phyloP scores from a whole-genome alignment of 164 flowering plant genomes.

The Aristolochia fimbriata region DNA sequence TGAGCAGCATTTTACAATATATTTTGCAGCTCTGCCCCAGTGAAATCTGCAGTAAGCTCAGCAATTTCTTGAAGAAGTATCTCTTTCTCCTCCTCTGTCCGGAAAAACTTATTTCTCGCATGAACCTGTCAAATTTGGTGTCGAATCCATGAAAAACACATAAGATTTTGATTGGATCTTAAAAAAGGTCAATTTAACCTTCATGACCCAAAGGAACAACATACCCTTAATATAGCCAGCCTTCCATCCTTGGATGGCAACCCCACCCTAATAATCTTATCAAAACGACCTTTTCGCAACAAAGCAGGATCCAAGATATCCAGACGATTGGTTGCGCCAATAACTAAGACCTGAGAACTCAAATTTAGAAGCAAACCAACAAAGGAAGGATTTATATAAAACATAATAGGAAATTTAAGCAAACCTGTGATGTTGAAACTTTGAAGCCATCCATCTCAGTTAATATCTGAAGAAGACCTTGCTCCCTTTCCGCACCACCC shows the following conservation, averaged over 20 bases:
- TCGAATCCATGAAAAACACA: slow-evolving; percentile 6
- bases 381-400: neutral
- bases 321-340: slow-evolving; percentile 93
- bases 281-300: slow-evolving; percentile 93
- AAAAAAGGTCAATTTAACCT: neutral
- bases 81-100: slow-evolving; percentile 79
- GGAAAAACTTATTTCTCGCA: slow-evolving; percentile 85
- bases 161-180: neutral
- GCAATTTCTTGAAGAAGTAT: slow-evolving; percentile 68
- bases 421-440: slow-evolving; percentile 80
- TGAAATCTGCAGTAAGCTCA: slow-evolving; percentile 76
- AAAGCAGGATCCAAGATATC: slow-evolving; percentile 98
- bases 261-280: slow-evolving; percentile 93
- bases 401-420: slow-evolving; percentile 1
- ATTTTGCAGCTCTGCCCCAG: slow-evolving; percentile 97
- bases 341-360: slow-evolving; percentile 69
- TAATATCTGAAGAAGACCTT: slow-evolving; percentile 90
- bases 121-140: slow-evolving; percentile 53
- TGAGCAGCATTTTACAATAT: slow-evolving; percentile 43
- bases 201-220: neutral
- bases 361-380: slow-evolving; percentile 14
- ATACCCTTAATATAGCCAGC: slow-evolving; percentile 81
- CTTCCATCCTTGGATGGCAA: slow-evolving; percentile 93
- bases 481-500: slow-evolving; percentile 99
- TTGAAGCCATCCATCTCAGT: slow-evolving; percentile 99